phyloP scores from a whole-genome alignment of 1,139 yeast species.

The Spencermartinsiella ligniputridi region DNA sequence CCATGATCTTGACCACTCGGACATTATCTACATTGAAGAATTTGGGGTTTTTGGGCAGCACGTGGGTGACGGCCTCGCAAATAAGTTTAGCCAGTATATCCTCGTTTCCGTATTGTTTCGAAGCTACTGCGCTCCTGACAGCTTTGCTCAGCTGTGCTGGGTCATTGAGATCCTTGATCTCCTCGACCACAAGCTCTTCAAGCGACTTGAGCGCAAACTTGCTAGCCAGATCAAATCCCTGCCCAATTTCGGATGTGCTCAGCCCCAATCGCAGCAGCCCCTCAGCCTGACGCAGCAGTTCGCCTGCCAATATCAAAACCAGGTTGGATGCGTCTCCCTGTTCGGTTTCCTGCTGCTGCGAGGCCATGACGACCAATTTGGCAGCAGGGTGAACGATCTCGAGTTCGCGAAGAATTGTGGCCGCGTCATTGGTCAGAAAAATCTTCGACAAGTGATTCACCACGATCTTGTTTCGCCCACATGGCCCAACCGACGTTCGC shows the following conservation, averaged over 20 bases:
- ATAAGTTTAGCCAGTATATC: conserved; percentile 71
- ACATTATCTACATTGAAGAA: conserved; percentile 85
- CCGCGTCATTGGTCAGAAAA: conserved; percentile 92
- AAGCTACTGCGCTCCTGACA: conserved; percentile 80
- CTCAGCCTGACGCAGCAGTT: conserved; percentile 77
- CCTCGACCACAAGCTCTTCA: conserved; percentile 60
- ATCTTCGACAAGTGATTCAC: conserved; percentile 81
- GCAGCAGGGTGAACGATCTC: conserved; percentile 98
- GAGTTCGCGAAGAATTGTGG: conserved; percentile 88
- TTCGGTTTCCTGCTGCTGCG: conserved; percentile 93
- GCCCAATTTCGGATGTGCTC: conserved; percentile 83
- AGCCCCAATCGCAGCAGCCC: conserved; percentile 79
- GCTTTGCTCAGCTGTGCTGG: conserved; percentile 63
- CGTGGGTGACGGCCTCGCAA: conserved; percentile 78
- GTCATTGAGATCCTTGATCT: conserved; percentile 54
- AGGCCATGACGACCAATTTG: conserved; percentile 90
- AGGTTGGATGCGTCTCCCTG: conserved; percentile 75
- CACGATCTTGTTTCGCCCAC: conserved; percentile 93
- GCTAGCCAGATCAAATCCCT: conserved; percentile 82
- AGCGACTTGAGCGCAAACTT: conserved; percentile 63
- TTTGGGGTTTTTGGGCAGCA: conserved; percentile 63
- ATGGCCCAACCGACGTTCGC: conserved; percentile 93
- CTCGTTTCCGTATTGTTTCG: conserved; percentile 91
- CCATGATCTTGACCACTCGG: conserved; percentile 96
- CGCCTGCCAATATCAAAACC: conserved; percentile 84